Evolutionary conservation across 2,329 filamentous ascomycete species (phyloP), one percentile per base, ranked within the genome.

Genomic region (Aspergillus aculeatinus): DNA sequence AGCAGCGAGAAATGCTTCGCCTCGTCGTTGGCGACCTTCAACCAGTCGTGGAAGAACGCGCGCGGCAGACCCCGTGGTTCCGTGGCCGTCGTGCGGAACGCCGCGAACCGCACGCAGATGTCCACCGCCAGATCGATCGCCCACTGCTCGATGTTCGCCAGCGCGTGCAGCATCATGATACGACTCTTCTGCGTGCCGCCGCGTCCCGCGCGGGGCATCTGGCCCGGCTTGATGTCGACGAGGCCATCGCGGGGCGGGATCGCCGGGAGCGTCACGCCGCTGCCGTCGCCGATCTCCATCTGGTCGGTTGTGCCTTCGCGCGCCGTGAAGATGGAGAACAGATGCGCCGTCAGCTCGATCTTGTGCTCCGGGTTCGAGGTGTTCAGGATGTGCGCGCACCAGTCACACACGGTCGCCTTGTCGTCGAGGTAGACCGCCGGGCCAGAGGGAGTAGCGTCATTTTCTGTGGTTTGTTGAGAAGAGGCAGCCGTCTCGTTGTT

Each of bases 61-160:
- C 79, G 74, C 0, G 79, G 79, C 3, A 81, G 61, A 31, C 70
- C 67, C 21, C 57, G 59, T 10, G 62, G 48, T n/a, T 29, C n/a
- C 60, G 10, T 58, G 48, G 29, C 48, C 3, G 69, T 64, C 2
- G 79, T 79, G 39, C 74, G 75, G 60, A 81, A 81, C 3, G 74
- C 72, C 14, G 78, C 76, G 57, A 81, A 81, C 23, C 79, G 72
- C 21, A 80, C 75, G 53, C 79, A 80, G 50, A 81, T 80, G 64
- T 81, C 79, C 27, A 81, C 76, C 10, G 79, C 79, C 4, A 81
- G 71, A 54, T 81, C 79, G 59, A 81, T 81, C 1, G 79, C 79
- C 79, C 79, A 81, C 25, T 79, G 72, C 65, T 81, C 79, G 25
- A 81, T 80, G 55, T 81, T 81, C 19, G 79, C 79, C n/a, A 81